A percentile compares a stretch with the other conserved stretches of the same genome.
phyloP scores from a whole-genome alignment of 257 asterid genomes.

The Penstemon davidsonii region DNA sequence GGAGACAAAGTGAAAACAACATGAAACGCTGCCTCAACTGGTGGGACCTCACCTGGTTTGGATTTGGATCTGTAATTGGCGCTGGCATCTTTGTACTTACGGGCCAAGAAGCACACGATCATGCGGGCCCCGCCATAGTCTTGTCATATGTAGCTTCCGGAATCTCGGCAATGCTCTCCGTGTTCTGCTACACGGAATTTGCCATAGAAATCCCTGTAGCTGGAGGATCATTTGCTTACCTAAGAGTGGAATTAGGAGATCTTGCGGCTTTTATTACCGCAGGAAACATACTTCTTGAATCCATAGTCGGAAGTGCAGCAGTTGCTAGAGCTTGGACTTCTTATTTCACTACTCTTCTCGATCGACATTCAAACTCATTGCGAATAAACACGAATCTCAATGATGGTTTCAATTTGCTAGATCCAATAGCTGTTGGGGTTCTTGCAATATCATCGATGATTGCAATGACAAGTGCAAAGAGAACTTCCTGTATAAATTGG shows the following conservation, averaged over 20 bases:
- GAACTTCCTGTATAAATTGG: slow-evolving; percentile 55
- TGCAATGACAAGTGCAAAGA: slow-evolving; percentile 50
- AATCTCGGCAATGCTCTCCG: slow-evolving; percentile 64
- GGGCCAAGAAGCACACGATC: slow-evolving; percentile 58
- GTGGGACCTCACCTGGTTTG: slow-evolving; percentile 77
- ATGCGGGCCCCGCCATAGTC: slow-evolving; percentile 65
- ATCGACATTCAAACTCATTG: slow-evolving; percentile 45
- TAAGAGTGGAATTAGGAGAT: slow-evolving; percentile 61
- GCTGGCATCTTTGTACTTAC: slow-evolving; percentile 66
- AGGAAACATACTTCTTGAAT: slow-evolving; percentile 59
- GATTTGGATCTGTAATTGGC: slow-evolving; percentile 67
- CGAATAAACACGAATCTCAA: slow-evolving; percentile 47
- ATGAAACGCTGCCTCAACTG: slow-evolving; percentile 68
- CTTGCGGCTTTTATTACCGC: slow-evolving; percentile 60
- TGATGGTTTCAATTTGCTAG: slow-evolving; percentile 42
- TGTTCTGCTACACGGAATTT: slow-evolving; percentile 65
- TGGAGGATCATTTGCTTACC: slow-evolving; percentile 63
- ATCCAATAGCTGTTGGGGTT: slow-evolving; percentile 54
- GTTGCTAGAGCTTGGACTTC: slow-evolving; percentile 69
- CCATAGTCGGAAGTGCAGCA: slow-evolving; percentile 57
- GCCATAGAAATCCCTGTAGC: slow-evolving; percentile 62
- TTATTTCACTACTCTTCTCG: slow-evolving; percentile 57
- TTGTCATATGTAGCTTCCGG: slow-evolving; percentile 61
- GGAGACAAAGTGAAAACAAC: slow-evolving; percentile 59
- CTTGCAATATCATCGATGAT: slow-evolving; percentile 37